phyloP scores from a whole-genome alignment of 768 basidiomycete genomes.

The Dioszegia aurantiaca region DNA sequence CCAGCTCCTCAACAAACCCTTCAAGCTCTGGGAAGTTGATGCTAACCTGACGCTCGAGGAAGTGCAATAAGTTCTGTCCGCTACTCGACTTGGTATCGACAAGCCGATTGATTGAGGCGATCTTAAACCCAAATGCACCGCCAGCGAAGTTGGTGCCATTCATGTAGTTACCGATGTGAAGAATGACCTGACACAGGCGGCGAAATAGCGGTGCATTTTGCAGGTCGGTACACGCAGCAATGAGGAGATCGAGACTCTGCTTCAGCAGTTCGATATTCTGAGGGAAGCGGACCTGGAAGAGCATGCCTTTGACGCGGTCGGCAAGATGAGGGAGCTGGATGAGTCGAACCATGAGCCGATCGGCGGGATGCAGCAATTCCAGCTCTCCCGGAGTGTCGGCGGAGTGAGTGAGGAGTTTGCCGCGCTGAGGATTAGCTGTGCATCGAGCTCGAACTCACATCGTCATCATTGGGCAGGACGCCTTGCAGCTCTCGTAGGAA shows the following conservation, averaged over 20 bases:
- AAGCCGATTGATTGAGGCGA: constrained; percentile 96
- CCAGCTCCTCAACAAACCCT: constrained; percentile 80
- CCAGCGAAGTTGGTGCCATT: constrained; percentile 95
- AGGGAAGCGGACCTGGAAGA: constrained; percentile 82
- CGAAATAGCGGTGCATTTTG: constrained; percentile 83
- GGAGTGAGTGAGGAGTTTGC: constrained; percentile 58
- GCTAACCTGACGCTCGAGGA: constrained; percentile 80
- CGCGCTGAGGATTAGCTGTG: constrained; percentile 19
- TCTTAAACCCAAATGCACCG: constrained; percentile 92
- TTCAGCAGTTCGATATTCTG: constrained; percentile 79
- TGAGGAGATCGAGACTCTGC: constrained; percentile 75
- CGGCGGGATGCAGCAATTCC: constrained; percentile 82
- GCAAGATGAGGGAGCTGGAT: constrained; percentile 88
- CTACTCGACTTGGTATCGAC: constrained; percentile 96
- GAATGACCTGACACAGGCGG: constrained; percentile 86
- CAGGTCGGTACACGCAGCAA: constrained; percentile 74
- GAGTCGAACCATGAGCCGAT: constrained; percentile 92
- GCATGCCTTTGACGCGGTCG: constrained; percentile 91
- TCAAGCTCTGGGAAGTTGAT: constrained; percentile 86
- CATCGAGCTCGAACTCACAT: constrained; percentile 57
- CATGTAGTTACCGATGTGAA: constrained; percentile 96
- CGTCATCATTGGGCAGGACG: constrained; percentile 85
- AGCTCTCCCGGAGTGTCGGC: constrained; percentile 77
- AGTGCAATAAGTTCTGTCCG: constrained; percentile 90
- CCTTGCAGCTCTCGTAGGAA: constrained; percentile 86